These are phyloP conservation scores for Starmerella bacillaris DNA, from an alignment of 805 yeast genomes.

Conservation along the genomic window DNA sequence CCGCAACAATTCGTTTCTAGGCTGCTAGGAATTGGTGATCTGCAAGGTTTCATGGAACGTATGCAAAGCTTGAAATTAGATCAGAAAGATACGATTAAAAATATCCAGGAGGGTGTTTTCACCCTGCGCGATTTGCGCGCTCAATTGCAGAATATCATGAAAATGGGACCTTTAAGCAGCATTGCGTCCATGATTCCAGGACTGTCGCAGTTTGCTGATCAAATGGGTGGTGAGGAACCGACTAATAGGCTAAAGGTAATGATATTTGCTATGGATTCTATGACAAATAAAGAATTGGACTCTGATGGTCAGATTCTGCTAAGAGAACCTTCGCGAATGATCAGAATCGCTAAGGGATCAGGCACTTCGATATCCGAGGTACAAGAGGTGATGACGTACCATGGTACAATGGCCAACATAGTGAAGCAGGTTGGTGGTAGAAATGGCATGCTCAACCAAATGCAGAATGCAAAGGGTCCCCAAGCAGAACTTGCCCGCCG, in stretches of 20 bases:
- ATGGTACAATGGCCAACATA: conserved; percentile 85
- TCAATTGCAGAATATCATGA: conserved; percentile 85
- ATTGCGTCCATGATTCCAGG: conserved; percentile 94
- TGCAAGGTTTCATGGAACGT: conserved; percentile 85
- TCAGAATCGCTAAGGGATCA: conserved; percentile 84
- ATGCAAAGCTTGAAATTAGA: conserved; percentile 74
- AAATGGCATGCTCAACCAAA: conserved; percentile 35
- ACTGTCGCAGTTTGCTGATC: conserved; percentile 63
- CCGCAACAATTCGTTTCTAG: conserved; percentile 84
- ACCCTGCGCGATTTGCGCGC: conserved; percentile 81
- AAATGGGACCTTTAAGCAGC: conserved; percentile 91
- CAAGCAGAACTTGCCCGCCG: conserved; percentile 32
- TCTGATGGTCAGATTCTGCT: conserved; percentile 70
- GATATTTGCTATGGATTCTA: conserved; percentile 86
- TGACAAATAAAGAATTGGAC: conserved; percentile 83
- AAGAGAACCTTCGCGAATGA: conserved; percentile 66
- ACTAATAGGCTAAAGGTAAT: conserved; percentile 65
- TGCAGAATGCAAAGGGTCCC: conserved; percentile 26
- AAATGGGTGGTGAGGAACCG: conserved; percentile 84
- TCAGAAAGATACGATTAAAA: conserved; percentile 71
- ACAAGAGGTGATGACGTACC: conserved; percentile 80
- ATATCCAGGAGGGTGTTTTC: conserved; percentile 86
- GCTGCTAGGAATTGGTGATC: conserved; percentile 84
- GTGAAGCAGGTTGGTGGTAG: conserved; percentile 49
- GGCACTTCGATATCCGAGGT: conserved; percentile 87